Evolutionary conservation across 2,329 filamentous ascomycete genomes (phyloP).

Genomic region (Diplodia corticola): DNA sequence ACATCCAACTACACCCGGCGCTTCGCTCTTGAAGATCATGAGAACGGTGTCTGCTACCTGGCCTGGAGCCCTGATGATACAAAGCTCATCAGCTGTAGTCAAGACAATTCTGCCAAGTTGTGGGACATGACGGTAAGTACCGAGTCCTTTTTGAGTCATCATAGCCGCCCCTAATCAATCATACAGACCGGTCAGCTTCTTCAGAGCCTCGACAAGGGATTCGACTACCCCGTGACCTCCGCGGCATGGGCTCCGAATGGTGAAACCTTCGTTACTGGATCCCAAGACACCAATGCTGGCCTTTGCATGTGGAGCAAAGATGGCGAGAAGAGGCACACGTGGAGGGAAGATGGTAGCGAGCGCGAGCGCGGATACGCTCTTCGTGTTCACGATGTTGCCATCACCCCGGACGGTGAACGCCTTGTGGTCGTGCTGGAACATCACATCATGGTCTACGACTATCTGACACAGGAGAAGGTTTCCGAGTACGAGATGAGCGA

Average conservation of each 20-base stretch:
- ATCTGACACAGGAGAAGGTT: conserved; percentile 69
- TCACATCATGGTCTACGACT: conserved; percentile 80
- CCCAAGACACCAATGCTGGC: conserved; percentile 40
- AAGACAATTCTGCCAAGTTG: conserved; percentile 68
- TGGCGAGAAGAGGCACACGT: conserved; percentile 64
- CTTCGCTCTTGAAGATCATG: conserved; percentile 65
- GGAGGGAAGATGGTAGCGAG: conserved; percentile 55
- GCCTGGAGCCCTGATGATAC: conserved; percentile 91
- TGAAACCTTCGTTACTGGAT: conserved; percentile 71
- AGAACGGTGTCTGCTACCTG: conserved; percentile 75
- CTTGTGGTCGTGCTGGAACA: conserved; percentile 75
- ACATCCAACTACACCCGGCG: conserved; percentile 67
- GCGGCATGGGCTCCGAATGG: conserved; percentile 87
- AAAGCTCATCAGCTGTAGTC: conserved; percentile 80
- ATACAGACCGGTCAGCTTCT: conserved; percentile 53
- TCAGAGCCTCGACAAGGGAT: conserved; percentile 59
- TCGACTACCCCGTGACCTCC: conserved; percentile 81
- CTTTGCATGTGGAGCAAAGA: conserved; percentile 60
- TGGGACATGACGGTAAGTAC: conserved; percentile 60
- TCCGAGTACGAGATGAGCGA: conserved; percentile 71
- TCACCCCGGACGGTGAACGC: conserved; percentile 76
- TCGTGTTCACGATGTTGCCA: conserved; percentile 80
- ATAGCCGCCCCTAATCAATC: neutral
- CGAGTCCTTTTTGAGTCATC: neutral
- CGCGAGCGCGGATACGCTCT: conserved; percentile 43